Base-by-base conservation (phyloP, 768 basidiomycete genomes). In the Phylloporus rhodoxanthus region DNA sequence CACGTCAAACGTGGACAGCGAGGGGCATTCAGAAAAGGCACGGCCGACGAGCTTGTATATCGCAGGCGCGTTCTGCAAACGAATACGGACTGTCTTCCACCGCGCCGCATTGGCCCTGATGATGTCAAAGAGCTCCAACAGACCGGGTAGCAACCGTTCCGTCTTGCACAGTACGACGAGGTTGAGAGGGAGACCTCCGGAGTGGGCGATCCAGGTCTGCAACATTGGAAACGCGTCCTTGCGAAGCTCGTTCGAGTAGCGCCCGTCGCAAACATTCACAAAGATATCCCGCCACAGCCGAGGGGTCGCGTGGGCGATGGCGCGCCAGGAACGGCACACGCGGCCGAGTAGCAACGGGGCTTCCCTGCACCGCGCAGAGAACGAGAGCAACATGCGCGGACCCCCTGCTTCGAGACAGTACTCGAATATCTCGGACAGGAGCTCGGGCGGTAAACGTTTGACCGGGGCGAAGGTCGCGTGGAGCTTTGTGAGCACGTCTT, bases 301-400 rank as follows among this genome's bases (percentile, higher is more conserved):
- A 19, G 67, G 67, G 1, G 68, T 68, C 11, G 57, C 46, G 2
- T 56, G 52, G 1, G 55, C 49, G 3, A 67, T 47, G 8, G 46
- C 50, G 8, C 66, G 59, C 66, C 68, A 69, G 0, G 52, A 19
- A 43, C 59, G 57, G 38, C 67, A 68, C 17, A 69, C 60, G 0
- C 63, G 63, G 4, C 61, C 63, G 5, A 69, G 61, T 2, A 66
- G 29, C 26, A 69, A n/a, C 1, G 66, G 68, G 0, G 61, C 60
- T 8, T 48, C 51, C 34, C 19, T 50, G 47, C 10, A 13, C 30
- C 56, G 47, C 15, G 45, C 19, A 0, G 34, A 29, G 25, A 17
- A 30, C 3, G 51, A 21, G 34, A 54, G 49, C 10, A 42, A 5
- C 23, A 23, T 17, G 17, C 19, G 17, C 1, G 46, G 14, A 2